phyloP scores from a whole-genome alignment of 169 alveolate species.

The Plasmodium falciparum region DNA sequence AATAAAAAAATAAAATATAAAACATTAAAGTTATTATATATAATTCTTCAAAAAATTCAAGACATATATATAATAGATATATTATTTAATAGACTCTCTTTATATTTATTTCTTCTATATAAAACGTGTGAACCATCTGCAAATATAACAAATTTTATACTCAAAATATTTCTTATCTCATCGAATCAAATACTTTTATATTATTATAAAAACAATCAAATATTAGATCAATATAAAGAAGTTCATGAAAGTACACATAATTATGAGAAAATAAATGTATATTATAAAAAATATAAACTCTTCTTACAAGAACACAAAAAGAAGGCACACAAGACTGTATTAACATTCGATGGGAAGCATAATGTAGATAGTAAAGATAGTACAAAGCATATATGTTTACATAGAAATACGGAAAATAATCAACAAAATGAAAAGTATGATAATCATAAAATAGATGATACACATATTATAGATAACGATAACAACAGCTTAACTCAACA shows the following conservation, averaged over 20 bases:
- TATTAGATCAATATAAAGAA: not conserved
- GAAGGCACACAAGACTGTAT: not conserved
- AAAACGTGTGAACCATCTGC: slow-evolving; percentile 10
- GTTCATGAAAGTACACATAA: not conserved
- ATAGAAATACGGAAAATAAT: not conserved
- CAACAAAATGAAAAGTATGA: not conserved
- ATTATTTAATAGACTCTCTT: slow-evolving; percentile 29
- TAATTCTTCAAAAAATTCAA: slow-evolving; percentile 31
- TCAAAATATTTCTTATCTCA: slow-evolving; percentile 26
- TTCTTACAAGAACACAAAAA: not conserved
- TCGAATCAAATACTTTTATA: slow-evolving; percentile 14
- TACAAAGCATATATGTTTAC: not conserved
- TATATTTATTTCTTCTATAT: slow-evolving; percentile 34
- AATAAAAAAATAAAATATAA: slow-evolving; percentile 51
- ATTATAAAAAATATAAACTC: not conserved
- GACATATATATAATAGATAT: slow-evolving; percentile 8
- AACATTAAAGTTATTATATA: slow-evolving; percentile 19
- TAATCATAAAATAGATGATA: not conserved
- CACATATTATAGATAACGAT: not conserved
- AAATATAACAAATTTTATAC: slow-evolving; percentile 10
- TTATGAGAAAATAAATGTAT: not conserved
- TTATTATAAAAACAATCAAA: slow-evolving; percentile 1
- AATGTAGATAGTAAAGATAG: not conserved
- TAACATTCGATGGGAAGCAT: too few relatives aligned
- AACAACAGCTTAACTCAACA: not conserved